Base-by-base conservation (phyloP, 257 asterid genomes). In the Capsicum chinense region DNA sequence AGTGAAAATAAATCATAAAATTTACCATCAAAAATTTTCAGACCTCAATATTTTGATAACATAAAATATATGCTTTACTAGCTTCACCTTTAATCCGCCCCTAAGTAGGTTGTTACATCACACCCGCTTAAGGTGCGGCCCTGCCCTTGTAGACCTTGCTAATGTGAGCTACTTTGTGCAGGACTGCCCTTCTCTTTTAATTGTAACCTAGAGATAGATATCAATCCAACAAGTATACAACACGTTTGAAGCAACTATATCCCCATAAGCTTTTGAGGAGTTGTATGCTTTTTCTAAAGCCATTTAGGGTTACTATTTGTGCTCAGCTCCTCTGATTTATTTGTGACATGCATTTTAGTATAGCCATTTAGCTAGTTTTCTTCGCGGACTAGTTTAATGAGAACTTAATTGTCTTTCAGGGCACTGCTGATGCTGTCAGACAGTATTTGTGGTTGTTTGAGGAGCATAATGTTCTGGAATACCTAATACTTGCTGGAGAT, bases 371-470 rank as follows among this genome's bases (percentile, higher is more conserved):
- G 26, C 80, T 73, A 73, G 59, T 73, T 73, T 71, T 9, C 56
- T 10, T 71, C 9, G 1, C 17, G 10, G 44, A n/a, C 17, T 17
- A 19, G 33, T 26, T 26, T 26, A 26, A 26, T 26, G 33, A 26
- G 33, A 19, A 58, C 57, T 76, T n/a, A 85, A 86, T 67, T 35
- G 37, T 86, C 79, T 60, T 80, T 85, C 69, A 95, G 97, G 99
- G 99, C 82, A 95, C 99, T 21, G 98, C 99, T 83, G 99, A 95
- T 89, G 99, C 99, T 39, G 99, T 95, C 37, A 93, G 99, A 91
- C 98, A 95, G 71, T 95, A 94, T 79, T 82, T 92, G 47, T 95
- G 99, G 99, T 89, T 95, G 85, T 94, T 95, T 71, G 99, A 95
- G 86, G 99, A 95, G 89, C 99, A 95, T 81, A 88, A 94, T 84